A percentile compares a stretch with the other conserved stretches of the same genome.
These are phyloP conservation scores for Colletotrichum zoysiae DNA, from an alignment of 2,329 filamentous ascomycete species.

Conservation along the genomic window DNA sequence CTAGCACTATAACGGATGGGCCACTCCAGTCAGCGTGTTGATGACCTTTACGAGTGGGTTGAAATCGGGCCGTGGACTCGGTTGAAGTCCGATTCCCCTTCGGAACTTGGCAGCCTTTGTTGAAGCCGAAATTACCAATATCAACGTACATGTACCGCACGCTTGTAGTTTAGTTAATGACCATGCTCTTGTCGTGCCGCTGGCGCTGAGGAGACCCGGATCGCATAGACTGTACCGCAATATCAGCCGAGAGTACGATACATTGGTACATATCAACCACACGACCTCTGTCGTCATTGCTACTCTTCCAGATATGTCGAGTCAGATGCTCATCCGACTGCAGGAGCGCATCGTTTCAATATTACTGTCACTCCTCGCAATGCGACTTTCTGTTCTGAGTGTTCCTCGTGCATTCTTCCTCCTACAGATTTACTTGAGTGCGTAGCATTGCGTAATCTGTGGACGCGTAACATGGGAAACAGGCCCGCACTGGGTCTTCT, in stretches of 20 bases:
- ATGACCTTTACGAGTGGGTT: neutral
- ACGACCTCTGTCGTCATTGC: neutral
- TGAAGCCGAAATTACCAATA: neutral
- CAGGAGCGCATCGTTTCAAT: neutral
- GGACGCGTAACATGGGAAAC: neutral
- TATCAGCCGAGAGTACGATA: neutral
- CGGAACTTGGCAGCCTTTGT: neutral
- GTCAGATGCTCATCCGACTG: neutral
- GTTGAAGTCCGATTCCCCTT: neutral
- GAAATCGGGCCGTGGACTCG: neutral
- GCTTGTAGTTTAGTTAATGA: neutral
- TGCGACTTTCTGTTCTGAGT: neutral
- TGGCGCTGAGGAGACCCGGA: neutral
- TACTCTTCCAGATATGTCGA: neutral
- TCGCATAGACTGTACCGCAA: neutral
- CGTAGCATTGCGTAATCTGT: neutral
- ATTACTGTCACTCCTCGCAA: no score
- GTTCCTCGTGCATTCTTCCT: neutral
- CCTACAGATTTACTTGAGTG: neutral
- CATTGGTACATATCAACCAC: neutral
- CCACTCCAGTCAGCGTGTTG: neutral
- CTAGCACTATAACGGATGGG: no score
- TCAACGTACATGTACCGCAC: neutral
- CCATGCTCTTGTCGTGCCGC: neutral
- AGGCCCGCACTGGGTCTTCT: neutral